Evolutionary conservation across 148 eudicot species (phyloP).

Genomic region (Persicaria maculosa): DNA sequence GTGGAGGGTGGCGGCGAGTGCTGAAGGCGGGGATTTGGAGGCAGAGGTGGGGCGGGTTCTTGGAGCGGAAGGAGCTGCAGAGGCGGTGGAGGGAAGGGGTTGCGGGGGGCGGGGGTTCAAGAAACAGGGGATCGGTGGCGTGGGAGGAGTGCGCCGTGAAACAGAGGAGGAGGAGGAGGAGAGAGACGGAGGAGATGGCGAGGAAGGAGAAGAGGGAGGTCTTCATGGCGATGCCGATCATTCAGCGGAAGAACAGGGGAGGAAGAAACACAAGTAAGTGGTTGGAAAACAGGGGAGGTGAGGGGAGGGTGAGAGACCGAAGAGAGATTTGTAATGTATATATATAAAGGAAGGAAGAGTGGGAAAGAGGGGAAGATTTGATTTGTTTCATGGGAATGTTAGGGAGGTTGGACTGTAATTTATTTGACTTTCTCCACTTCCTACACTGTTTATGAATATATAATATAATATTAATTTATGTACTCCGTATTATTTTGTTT

Average conservation of each 20-base stretch:
- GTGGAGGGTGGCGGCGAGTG: conserved; percentile 24
- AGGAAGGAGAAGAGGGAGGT: background rate
- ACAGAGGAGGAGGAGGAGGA: conserved; percentile 1
- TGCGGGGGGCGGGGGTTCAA: conserved; percentile 15
- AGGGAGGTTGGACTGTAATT: background rate
- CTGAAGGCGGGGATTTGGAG: conserved; percentile 23
- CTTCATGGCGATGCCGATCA: background rate
- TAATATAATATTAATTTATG: too few species aligned
- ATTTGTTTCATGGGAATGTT: background rate
- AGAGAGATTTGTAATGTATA: background rate
- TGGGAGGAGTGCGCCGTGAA: background rate
- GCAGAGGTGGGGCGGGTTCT: conserved; percentile 34
- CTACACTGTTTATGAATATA: background rate
- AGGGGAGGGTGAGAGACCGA: background rate
- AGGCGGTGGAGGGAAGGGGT: conserved; percentile 12
- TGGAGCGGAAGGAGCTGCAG: conserved; percentile 24
- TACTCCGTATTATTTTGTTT: too few species aligned
- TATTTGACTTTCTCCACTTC: background rate
- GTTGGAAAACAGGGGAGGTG: background rate
- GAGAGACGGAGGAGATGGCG: background rate
- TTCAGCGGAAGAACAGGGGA: background rate
- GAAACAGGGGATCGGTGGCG: conserved; percentile 11
- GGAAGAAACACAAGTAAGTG: background rate
- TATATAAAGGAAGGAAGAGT: background rate
- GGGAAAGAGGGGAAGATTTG: background rate